Percentiles rank a stretch among this genome's conserved stretches.
These are phyloP conservation scores for Stropharia rugosoannulata DNA, from an alignment of 768 basidiomycete genomes.

Conservation along the genomic window DNA sequence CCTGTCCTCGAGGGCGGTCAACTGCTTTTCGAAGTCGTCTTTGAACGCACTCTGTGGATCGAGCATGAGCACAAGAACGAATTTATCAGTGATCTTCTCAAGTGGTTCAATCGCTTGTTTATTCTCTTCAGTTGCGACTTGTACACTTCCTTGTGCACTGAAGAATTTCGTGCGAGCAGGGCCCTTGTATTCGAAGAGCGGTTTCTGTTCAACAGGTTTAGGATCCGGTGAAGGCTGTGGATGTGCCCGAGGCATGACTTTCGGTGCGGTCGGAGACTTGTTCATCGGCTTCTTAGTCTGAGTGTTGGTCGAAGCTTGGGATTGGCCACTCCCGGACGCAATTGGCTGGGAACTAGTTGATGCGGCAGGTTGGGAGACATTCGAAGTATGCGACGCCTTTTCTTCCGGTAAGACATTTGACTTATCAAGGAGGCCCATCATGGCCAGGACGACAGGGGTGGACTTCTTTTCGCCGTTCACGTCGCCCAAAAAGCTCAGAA, in stretches of 20 bases:
- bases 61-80: not conserved
- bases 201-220: not conserved
- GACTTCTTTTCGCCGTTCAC: constrained; percentile 37
- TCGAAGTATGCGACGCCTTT: not conserved
- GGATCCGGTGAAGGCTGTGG: not conserved
- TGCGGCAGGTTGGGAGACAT: not conserved
- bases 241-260: not conserved
- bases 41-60: not conserved
- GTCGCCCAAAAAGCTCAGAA: constrained; percentile 41
- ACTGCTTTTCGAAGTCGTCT: not conserved
- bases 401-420: constrained; percentile 4
- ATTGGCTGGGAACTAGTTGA: not conserved
- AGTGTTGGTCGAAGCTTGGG: not conserved
- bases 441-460: constrained; percentile 33
- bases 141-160: not conserved
- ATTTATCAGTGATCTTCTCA: not conserved
- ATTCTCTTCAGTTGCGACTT: not conserved
- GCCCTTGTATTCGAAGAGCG: not conserved
- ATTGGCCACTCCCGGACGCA: not conserved
- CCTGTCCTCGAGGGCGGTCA: constrained; percentile 15
- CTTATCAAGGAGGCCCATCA: constrained; percentile 33
- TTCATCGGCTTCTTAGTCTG: too few relatives aligned
- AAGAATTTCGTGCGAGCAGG: not conserved
- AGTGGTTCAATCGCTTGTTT: not conserved
- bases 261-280: too few relatives aligned